A percentile compares a stretch with the other conserved stretches of the same genome.
phyloP scores from a whole-genome alignment of 371 early-diverging fungal genomes.

The Apophysomyces elegans region DNA sequence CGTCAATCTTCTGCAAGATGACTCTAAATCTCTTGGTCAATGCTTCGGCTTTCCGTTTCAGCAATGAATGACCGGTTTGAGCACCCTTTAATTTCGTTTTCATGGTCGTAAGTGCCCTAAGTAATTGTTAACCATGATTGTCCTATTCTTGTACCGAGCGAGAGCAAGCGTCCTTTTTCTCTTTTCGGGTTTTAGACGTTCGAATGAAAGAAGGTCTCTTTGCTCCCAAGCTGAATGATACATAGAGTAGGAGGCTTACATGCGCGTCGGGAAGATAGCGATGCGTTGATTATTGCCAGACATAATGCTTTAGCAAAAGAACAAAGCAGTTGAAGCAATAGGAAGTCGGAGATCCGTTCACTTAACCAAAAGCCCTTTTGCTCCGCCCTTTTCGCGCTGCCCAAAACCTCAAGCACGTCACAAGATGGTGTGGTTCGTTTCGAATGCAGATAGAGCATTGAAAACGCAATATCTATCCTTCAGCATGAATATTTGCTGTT shows the following conservation, averaged over 20 bases:
- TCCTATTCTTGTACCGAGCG: not conserved
- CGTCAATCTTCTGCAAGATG: constrained; percentile 92
- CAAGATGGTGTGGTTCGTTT: too few species aligned
- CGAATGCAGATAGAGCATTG: too few species aligned
- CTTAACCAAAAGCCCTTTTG: not conserved
- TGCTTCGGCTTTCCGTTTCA: constrained; percentile 97
- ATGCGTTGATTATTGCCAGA: constrained; percentile 69
- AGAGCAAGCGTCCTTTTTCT: constrained; percentile 2
- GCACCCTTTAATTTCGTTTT: constrained; percentile 96
- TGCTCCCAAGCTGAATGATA: not conserved
- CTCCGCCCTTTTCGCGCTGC: too few species aligned
- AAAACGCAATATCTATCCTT: too few species aligned
- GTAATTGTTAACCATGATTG: not conserved
- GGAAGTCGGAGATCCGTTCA: not conserved
- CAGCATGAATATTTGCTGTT: too few species aligned
- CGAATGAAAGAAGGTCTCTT: not conserved
- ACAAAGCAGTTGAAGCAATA: not conserved
- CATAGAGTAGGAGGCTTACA: constrained; percentile 49
- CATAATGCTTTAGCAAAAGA: constrained; percentile 42
- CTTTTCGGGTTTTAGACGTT: not conserved
- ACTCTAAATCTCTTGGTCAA: constrained; percentile 92
- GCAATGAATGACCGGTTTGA: constrained; percentile 96
- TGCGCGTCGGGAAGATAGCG: constrained; percentile 89
- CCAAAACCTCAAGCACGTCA: too few species aligned
- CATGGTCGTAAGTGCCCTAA: constrained; percentile 89